These are phyloP conservation scores for Aspergillus ibericus DNA, from an alignment of 2,329 filamentous ascomycete species.

Conservation along the genomic window DNA sequence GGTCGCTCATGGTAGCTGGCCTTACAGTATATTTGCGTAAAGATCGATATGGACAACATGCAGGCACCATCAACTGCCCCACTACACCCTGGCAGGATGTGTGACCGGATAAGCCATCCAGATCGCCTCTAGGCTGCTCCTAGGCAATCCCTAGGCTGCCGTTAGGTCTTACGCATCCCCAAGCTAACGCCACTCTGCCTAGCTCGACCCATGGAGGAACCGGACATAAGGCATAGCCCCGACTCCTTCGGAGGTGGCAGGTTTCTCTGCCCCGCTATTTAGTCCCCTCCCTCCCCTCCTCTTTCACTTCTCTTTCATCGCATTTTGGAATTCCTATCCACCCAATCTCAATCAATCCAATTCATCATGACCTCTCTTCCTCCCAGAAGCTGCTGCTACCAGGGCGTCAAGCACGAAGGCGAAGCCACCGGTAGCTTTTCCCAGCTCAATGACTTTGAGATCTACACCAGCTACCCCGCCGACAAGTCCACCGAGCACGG, in stretches of 20 bases:
- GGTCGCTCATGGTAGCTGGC: too few species aligned
- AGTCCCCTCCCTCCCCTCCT: background rate
- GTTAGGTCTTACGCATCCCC: too few species aligned
- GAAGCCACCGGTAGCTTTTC: conserved; percentile 1
- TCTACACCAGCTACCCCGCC: conserved; percentile 4
- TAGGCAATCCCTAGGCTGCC: too few species aligned
- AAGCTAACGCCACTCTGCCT: background rate
- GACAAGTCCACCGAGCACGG: background rate
- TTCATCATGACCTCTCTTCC: conserved; percentile 5
- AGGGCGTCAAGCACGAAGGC: conserved; percentile 9
- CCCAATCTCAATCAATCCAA: background rate
- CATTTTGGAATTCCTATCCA: background rate
- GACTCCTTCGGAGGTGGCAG: background rate
- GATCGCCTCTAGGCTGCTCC: too few species aligned
- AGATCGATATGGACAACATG: too few species aligned
- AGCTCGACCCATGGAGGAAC: background rate
- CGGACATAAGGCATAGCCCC: background rate
- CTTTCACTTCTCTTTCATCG: background rate
- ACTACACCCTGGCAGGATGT: too few species aligned
- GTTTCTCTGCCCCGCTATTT: background rate
- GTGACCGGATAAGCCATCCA: too few species aligned
- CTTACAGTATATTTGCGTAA: too few species aligned
- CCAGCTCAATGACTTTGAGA: conserved; percentile 2
- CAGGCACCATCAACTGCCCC: too few species aligned
- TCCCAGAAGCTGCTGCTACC: conserved; percentile 5